Base-by-base conservation (phyloP, 1,284 basidiomycete species). In the Bjerkandera adusta region DNA sequence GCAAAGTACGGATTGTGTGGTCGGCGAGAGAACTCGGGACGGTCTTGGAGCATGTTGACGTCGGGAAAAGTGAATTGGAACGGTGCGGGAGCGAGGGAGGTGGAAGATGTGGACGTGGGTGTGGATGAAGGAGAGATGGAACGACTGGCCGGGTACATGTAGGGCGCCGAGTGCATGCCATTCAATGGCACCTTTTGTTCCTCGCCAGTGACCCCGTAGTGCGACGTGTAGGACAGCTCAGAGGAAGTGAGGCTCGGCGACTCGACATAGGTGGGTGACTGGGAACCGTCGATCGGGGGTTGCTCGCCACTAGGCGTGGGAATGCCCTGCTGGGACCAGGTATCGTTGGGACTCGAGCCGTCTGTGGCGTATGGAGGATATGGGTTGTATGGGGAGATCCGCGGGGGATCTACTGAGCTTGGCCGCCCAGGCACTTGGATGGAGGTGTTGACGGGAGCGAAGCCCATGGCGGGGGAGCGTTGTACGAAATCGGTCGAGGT, bases 71-170 rank as follows among this genome's bases (percentile, higher is more conserved):
- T 67, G 56, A 85, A 86, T 47, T 76, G 81, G 59, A 81, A 85
- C 1, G 81, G 72, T 45, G 81, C 75, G 51, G 79, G 75, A 51
- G 81, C 77, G 58, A 87, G 64, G 44, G 80, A 73, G 32, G 81
- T 73, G 48, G 81, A 78, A 34, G 84, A 79, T 20, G 81, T 76
- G 18, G 83, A 83, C 39, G 79, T 76, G 27, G 79, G 77, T n/a
- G 81, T 82, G 4, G 83, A 83, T 16, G 75, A 70, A 27, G 84
- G 83, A n/a, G 85, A 87, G 54, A 86, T 73, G 15, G 85, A 85
- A 43, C 85, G 81, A 61, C 81, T 85, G 48, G 70, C 70, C 16
- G 82, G 71, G 60, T 84, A 85, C 41, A 81, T 71, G 60, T 86
- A 87, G 10, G 81, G 73, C 5, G 79, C 72, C 26, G 56, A 51